phyloP scores from a whole-genome alignment of 2,329 filamentous ascomycete species.

The Geosmithia putterillii region DNA sequence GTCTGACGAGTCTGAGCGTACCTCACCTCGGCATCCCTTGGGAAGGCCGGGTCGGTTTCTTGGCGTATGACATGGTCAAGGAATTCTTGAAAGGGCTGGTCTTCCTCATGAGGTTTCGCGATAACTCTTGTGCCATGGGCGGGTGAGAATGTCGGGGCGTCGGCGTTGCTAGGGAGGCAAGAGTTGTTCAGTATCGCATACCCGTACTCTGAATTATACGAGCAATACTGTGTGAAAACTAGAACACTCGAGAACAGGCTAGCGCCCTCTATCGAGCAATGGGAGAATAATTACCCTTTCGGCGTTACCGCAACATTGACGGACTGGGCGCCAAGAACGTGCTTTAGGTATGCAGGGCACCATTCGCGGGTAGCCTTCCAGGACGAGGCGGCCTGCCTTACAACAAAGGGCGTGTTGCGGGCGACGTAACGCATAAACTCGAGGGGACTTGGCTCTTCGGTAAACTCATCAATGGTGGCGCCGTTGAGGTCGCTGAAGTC shows the following conservation, averaged over 20 bases:
- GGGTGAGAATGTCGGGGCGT: conserved; percentile 16
- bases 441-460: conserved; percentile 56
- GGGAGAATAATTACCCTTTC: conserved; percentile 34
- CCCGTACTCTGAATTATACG: neutral
- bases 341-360: conserved; percentile 46
- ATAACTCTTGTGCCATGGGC: conserved; percentile 32
- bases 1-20: conserved; percentile 64
- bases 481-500: conserved; percentile 66
- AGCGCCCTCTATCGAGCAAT: neutral
- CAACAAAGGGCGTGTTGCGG: conserved; percentile 62
- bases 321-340: conserved; percentile 36
- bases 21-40: conserved; percentile 33
- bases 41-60: conserved; percentile 27
- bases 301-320: conserved; percentile 76
- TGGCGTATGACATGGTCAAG: conserved; percentile 48
- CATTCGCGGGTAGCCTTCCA: conserved; percentile 55
- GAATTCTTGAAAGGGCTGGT: conserved; percentile 49
- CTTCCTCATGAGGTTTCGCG: conserved; percentile 60
- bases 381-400: conserved; percentile 46
- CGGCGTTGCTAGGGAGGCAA: conserved; percentile 19
- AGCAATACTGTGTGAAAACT: neutral
- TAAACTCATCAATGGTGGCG: conserved; percentile 44
- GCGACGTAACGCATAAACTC: conserved; percentile 72
- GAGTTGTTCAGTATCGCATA: neutral
- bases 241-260: neutral